These are phyloP conservation scores for Platanthera guangdongensis DNA, from an alignment of 106 monocot species.

Conservation along the genomic window DNA sequence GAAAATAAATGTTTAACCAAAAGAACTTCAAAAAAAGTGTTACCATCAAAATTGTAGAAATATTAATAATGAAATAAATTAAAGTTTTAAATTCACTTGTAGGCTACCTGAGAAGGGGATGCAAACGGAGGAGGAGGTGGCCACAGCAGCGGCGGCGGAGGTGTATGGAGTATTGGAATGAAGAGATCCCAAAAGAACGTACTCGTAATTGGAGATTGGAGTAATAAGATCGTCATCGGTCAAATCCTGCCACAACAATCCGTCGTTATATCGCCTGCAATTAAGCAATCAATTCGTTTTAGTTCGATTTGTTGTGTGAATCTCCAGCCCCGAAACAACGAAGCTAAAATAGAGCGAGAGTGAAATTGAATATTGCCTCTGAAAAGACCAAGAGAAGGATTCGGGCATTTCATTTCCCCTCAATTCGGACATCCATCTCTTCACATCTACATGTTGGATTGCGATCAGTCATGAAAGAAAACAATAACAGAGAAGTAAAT, in stretches of 20 bases:
- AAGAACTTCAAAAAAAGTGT: no score
- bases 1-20: no score
- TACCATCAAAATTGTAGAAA: no score
- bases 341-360: no score
- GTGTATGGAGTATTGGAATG: not conserved
- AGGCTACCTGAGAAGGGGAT: not conserved
- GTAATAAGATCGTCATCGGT: slow-evolving; percentile 65
- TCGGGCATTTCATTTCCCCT: slow-evolving; percentile 60
- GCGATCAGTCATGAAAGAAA: not conserved
- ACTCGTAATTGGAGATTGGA: slow-evolving; percentile 59
- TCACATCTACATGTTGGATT: slow-evolving; percentile 39
- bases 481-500: not conserved
- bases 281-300: not conserved
- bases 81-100: not conserved
- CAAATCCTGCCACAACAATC: slow-evolving; percentile 72
- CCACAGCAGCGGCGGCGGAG: not conserved
- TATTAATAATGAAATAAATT: no score
- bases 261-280: slow-evolving; percentile 44
- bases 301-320: not conserved
- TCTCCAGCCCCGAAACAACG: not conserved
- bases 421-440: slow-evolving; percentile 61
- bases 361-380: slow-evolving; percentile 28
- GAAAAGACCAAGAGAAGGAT: slow-evolving; percentile 59
- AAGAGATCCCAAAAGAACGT: slow-evolving; percentile 55
- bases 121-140: not conserved